phyloP scores from a whole-genome alignment of 306 rosid species.

The Vigna angularis region DNA sequence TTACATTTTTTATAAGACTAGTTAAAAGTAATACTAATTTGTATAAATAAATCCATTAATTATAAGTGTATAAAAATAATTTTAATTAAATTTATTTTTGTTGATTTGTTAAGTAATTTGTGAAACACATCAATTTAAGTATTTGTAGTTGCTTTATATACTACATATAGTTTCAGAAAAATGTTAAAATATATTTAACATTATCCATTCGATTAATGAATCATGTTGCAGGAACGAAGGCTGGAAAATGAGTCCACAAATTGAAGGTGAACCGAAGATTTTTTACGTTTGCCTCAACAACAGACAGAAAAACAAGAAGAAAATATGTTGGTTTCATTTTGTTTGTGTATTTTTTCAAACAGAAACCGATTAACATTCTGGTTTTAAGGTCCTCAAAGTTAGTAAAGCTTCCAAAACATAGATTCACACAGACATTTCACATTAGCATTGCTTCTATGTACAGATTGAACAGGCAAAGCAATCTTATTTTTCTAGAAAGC shows the following conservation, averaged over 20 bases:
- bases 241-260: background rate
- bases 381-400: background rate
- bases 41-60: too few relatives aligned
- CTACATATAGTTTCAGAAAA: too few relatives aligned
- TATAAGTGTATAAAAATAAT: too few relatives aligned
- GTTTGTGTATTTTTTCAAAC: background rate
- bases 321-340: background rate
- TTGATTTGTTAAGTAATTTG: too few relatives aligned
- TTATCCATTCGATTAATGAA: too few relatives aligned
- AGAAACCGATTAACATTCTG: background rate
- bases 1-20: too few relatives aligned
- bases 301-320: background rate
- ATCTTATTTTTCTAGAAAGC: background rate
- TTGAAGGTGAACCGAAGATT: background rate
- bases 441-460: slow-evolving; percentile 14
- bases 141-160: too few relatives aligned
- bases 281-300: background rate
- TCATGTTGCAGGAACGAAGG: too few relatives aligned
- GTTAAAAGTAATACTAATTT: too few relatives aligned
- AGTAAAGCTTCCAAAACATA: background rate
- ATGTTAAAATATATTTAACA: too few relatives aligned
- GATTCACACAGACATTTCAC: slow-evolving; percentile 7
- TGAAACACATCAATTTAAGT: too few relatives aligned
- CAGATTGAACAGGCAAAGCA: background rate
- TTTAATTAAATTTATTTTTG: too few relatives aligned